Evolutionary conservation across 495 filamentous ascomycete species (phyloP).

Genomic region (Astrothelium macrocarpum): DNA sequence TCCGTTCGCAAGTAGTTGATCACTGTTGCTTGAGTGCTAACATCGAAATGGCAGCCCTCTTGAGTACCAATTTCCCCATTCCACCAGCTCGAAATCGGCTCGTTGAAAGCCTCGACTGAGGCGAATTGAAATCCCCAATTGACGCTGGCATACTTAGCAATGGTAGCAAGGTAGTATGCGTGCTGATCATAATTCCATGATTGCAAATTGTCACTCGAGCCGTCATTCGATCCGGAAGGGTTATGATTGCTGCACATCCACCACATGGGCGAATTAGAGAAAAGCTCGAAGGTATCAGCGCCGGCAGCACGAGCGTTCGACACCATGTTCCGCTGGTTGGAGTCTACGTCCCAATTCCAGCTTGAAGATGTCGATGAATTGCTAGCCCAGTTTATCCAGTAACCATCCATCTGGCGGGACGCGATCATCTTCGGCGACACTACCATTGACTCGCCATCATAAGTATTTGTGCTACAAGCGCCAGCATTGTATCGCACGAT

Average conservation of each 20-base stretch:
- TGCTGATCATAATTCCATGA: constrained; percentile 32
- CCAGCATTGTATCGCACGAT: constrained; percentile 36
- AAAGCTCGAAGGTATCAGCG: constrained; percentile 32
- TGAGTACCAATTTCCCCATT: constrained; percentile 28
- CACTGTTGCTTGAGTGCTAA: constrained; percentile 23
- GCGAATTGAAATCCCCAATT: constrained; percentile 30
- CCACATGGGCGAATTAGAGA: constrained; percentile 37
- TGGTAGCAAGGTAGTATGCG: constrained; percentile 33
- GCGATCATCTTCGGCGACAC: constrained; percentile 29
- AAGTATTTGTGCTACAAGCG: constrained; percentile 28
- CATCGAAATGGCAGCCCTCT: constrained; percentile 31
- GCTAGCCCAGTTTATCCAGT: constrained; percentile 22
- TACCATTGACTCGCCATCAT: constrained; percentile 29
- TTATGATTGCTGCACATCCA: constrained; percentile 37
- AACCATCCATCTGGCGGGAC: constrained; percentile 32
- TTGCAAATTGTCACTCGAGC: constrained; percentile 28
- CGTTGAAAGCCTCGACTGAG: constrained; percentile 34
- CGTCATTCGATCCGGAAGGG: constrained; percentile 27
- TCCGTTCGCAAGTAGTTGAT: constrained; percentile 22
- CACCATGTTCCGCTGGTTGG: constrained; percentile 24
- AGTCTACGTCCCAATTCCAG: constrained; percentile 31
- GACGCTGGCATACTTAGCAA: constrained; percentile 31
- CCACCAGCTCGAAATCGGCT: constrained; percentile 33
- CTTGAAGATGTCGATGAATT: constrained; percentile 21
- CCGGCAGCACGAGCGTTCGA: constrained; percentile 27